Percentiles rank a stretch among this genome's conserved stretches.
phyloP scores from a whole-genome alignment of 805 yeast species.

The Ogataea paradorogensis region DNA sequence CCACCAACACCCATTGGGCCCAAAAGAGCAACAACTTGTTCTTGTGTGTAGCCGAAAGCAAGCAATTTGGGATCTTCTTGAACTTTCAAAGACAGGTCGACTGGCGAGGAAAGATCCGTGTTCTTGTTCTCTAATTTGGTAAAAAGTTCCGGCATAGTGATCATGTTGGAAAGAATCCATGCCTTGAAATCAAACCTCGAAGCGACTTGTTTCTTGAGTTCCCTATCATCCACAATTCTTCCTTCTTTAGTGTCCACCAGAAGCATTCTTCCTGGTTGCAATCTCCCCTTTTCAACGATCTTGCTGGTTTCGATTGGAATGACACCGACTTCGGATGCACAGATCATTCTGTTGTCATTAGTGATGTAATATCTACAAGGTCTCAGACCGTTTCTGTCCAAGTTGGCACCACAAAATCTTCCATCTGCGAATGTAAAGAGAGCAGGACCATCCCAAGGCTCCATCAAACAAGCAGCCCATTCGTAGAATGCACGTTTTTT shows the following conservation, averaged over 20 bases:
- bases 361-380: slow-evolving; percentile 98
- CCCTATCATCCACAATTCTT: slow-evolving; percentile 88
- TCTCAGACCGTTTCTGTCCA: slow-evolving; percentile 95
- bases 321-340: slow-evolving; percentile 98
- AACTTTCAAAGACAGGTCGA: slow-evolving; percentile 42
- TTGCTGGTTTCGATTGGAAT: slow-evolving; percentile 81
- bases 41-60: slow-evolving; percentile 93
- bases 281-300: slow-evolving; percentile 85
- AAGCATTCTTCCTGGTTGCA: slow-evolving; percentile 95
- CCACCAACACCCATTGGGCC: slow-evolving; percentile 93
- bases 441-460: slow-evolving; percentile 99
- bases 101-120: slow-evolving; percentile 25
- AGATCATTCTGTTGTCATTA: slow-evolving; percentile 89
- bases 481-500: slow-evolving; percentile 93
- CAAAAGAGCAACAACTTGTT: slow-evolving; percentile 76
- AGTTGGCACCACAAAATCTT: slow-evolving; percentile 96
- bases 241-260: slow-evolving; percentile 93
- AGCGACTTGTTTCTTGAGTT: slow-evolving; percentile 77
- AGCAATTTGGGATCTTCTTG: slow-evolving; percentile 80
- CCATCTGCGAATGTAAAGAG: slow-evolving; percentile 95
- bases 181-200: slow-evolving; percentile 86
- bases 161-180: slow-evolving; percentile 85
- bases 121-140: slow-evolving; percentile 51
- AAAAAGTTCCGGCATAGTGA: slow-evolving; percentile 74
- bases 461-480: slow-evolving; percentile 99